Conservation (phyloP, 306 rosid genomes). For the Quercus suber region DNA sequence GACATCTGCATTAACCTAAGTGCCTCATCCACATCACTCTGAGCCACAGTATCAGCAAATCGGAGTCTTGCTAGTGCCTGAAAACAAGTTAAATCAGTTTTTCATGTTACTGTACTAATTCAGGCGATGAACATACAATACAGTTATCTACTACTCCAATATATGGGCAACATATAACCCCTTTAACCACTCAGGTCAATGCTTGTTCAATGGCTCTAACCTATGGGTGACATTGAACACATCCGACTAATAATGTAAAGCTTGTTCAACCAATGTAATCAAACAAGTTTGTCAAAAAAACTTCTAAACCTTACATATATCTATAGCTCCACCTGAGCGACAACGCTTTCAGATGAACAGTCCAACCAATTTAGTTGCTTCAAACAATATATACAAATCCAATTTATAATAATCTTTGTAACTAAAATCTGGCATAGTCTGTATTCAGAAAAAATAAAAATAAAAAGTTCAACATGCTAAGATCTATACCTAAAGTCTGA, state of each 20-base stretch:
- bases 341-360: background rate
- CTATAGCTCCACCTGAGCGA: background rate
- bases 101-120: background rate
- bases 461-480: background rate
- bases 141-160: background rate
- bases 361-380: background rate
- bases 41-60: slow-evolving; percentile 83
- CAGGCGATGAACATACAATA: background rate
- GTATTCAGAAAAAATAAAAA: background rate
- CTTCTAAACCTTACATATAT: too few relatives aligned
- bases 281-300: background rate
- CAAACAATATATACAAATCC: background rate
- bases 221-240: background rate
- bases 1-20: slow-evolving; percentile 98
- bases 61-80: slow-evolving; percentile 97
- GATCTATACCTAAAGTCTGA: background rate
- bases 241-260: background rate
- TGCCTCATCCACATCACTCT: slow-evolving; percentile 97
- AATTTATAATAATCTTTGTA: background rate
- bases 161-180: background rate
- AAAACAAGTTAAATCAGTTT: slow-evolving; percentile 19
- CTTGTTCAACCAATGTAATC: background rate
- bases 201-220: background rate
- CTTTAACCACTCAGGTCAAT: background rate
- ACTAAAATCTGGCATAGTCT: background rate